Evolutionary conservation across 352 stramenopile species (phyloP).

Genomic region (Aphanomyces euteiches): DNA sequence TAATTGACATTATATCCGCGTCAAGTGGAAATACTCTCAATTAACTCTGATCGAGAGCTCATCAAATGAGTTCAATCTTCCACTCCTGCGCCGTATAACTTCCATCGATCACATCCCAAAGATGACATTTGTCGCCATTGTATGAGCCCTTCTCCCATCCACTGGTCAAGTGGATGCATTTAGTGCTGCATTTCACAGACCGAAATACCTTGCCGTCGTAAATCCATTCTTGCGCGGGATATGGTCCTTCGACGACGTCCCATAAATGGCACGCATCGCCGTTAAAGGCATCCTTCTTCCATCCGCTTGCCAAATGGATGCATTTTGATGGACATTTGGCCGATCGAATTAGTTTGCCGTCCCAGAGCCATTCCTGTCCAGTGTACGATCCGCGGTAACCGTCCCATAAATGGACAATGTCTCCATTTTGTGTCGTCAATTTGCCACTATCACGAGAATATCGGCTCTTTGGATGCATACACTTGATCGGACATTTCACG

Average conservation of each 20-base stretch:
- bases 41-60: not conserved
- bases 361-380: constrained; percentile 1
- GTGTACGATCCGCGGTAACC: not conserved
- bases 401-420: not conserved
- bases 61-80: not conserved
- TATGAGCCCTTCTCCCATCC: not conserved
- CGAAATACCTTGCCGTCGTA: not conserved
- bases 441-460: too few relatives aligned
- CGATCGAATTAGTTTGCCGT: constrained; percentile 7
- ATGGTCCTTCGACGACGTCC: not conserved
- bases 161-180: constrained; percentile 11
- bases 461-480: too few relatives aligned
- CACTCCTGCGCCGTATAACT: not conserved
- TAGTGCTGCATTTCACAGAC: constrained; percentile 3
- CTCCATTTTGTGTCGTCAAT: too few relatives aligned
- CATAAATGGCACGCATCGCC: not conserved
- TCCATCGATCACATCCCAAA: constrained; percentile 1
- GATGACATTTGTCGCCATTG: too few relatives aligned
- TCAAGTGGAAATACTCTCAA: not conserved
- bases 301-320: constrained; percentile 10
- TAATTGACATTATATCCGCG: constrained; percentile 10
- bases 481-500: too few relatives aligned
- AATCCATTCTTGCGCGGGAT: constrained; percentile 3
- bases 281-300: not conserved
- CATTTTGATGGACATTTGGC: constrained; percentile 14